These are phyloP conservation scores for Plantago elongata DNA, from an alignment of 257 asterid genomes.

Conservation along the genomic window DNA sequence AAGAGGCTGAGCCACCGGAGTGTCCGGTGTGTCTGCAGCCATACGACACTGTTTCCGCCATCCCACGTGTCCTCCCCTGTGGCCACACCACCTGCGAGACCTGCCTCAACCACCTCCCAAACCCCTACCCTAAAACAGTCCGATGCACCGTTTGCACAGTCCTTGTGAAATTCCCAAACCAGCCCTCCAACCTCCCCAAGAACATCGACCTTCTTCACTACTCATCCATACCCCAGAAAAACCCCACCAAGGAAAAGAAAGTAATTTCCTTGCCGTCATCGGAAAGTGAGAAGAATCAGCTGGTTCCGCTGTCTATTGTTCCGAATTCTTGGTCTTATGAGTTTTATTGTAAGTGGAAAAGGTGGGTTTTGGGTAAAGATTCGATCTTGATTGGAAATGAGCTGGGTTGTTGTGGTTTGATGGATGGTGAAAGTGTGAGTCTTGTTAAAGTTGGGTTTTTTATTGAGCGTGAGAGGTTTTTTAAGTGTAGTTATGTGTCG, in stretches of 20 bases:
- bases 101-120: conserved; percentile 68
- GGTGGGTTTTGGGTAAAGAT: conserved; percentile 61
- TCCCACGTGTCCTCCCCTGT: conserved; percentile 86
- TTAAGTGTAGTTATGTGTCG: conserved; percentile 51
- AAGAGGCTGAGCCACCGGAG: conserved; percentile 74
- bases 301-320: conserved; percentile 19
- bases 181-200: conserved; percentile 68
- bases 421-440: conserved; percentile 47
- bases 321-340: conserved; percentile 54
- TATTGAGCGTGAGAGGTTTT: conserved; percentile 25
- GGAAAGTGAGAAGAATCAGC: conserved; percentile 13
- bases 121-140: conserved; percentile 61
- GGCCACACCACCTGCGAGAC: conserved; percentile 85
- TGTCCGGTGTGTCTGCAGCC: conserved; percentile 81
- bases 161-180: conserved; percentile 52
- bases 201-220: conserved; percentile 83
- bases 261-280: conserved; percentile 27
- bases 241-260: conserved; percentile 23
- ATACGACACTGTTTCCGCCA: conserved; percentile 45
- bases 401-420: conserved; percentile 36
- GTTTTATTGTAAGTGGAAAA: conserved; percentile 55
- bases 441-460: conserved; percentile 52
- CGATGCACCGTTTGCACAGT: conserved; percentile 85
- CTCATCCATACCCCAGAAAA: conserved; percentile 39
- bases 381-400: conserved; percentile 28